Evolutionary conservation across 768 basidiomycete species (phyloP).

Genomic region (Trametes punicea): DNA sequence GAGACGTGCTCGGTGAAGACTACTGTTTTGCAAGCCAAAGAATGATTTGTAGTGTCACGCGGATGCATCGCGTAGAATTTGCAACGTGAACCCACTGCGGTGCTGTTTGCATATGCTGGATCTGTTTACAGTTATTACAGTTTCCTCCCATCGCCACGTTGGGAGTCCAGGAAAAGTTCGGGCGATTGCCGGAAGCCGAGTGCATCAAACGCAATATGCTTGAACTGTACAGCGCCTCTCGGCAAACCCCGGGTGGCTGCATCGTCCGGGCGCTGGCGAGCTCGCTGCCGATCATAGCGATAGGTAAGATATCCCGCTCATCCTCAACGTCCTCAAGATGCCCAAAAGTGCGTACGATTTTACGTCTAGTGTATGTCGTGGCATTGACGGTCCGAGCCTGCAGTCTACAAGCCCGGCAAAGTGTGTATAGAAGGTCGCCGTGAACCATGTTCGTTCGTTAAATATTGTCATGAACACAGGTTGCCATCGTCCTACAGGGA

Average conservation of each 20-base stretch:
- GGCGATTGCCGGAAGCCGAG: too few species aligned
- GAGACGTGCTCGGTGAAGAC: too few species aligned
- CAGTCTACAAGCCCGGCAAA: conserved; percentile 96
- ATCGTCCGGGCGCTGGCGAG: not conserved
- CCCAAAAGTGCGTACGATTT: conserved; percentile 35
- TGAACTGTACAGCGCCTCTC: conserved; percentile 24
- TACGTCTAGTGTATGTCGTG: not conserved
- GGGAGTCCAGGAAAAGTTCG: too few species aligned
- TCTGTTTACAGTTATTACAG: too few species aligned
- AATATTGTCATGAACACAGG: conserved; percentile 40
- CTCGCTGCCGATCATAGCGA: conserved; percentile 6
- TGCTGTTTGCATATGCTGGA: too few species aligned
- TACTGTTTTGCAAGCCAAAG: too few species aligned
- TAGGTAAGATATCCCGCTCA: conserved; percentile 17
- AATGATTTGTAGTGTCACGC: too few species aligned
- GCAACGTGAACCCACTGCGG: too few species aligned
- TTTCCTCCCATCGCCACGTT: too few species aligned
- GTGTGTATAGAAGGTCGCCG: conserved; percentile 36
- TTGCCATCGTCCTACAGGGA: conserved; percentile 96
- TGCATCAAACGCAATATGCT: too few species aligned
- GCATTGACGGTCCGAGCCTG: conserved; percentile 18
- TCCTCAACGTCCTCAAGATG: conserved; percentile 34
- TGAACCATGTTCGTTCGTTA: conserved; percentile 6
- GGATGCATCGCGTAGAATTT: too few species aligned
- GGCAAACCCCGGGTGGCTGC: conserved; percentile 29